Evolutionary conservation across 805 yeast genomes (phyloP), one percentile per base, ranked within the genome.

Genomic region (Candida berthetii): DNA sequence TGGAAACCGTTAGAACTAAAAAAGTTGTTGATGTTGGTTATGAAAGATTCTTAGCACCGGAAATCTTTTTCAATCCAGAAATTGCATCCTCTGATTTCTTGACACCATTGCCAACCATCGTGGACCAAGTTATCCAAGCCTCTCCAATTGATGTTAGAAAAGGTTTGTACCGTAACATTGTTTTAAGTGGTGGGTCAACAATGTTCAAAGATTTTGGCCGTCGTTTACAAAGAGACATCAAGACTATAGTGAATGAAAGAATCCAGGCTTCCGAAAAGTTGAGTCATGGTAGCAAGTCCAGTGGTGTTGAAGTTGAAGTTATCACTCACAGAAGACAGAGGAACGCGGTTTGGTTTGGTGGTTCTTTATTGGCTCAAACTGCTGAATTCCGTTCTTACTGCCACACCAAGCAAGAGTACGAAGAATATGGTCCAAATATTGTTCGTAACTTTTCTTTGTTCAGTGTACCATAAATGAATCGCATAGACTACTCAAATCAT

Each of bases 341-440:
- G 63, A 88, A 93, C 58, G 99, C 99, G 3, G 99, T 93, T 44
- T 93, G 99, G 99, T 93, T 91, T 61, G 99, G 99, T 54, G 99
- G 99, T 52, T 85, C 96, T 17, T 70, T 93, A 52, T 74, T 93
- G 60, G 98, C 99, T 1, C 98, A 91, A 69, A 93, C 99, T 10
- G 81, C 95, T 18, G 99, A 93, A 67, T 93, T 93, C 69, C 87
- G 85, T 66, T 80, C 95, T 63, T 90, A 90, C 66, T 93, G 98
- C 64, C 93, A 93, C 69, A 91, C 99, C 19, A 93, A 93, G 70
- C 82, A 84, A 58, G 99, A 93, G 60, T 93, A 93, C 65, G 99
- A 93, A 59, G 99, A 93, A 68, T 83, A 83, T 58, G 99, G 99
- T 28, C 99, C 99, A 43, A 86, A 85, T 56, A 93, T 93, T 57